phyloP scores from a whole-genome alignment of 768 basidiomycete species.

The Favolaschia claudopus region DNA sequence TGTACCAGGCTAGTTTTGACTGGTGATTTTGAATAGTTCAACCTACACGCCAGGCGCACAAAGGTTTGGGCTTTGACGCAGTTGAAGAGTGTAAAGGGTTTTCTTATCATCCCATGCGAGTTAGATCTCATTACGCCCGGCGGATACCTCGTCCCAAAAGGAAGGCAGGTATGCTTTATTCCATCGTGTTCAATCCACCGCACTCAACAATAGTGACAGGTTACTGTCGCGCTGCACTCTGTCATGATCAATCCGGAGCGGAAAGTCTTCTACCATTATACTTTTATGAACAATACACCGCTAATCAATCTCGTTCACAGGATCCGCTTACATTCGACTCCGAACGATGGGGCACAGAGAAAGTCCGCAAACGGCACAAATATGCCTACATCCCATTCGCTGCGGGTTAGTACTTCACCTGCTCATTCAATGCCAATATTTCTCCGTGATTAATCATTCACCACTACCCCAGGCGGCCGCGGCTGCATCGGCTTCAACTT shows the following conservation, averaged over 20 bases:
- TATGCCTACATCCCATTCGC: constrained; percentile 23
- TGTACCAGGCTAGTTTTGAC: no score
- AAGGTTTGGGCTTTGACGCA: background rate
- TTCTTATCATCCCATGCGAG: no score
- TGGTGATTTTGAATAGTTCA: no score
- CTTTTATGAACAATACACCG: no score
- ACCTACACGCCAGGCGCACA: constrained; percentile 14
- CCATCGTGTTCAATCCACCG: no score
- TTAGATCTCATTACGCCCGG: constrained; percentile 13
- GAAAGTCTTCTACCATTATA: no score
- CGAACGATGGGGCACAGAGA: constrained; percentile 23
- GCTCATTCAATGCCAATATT: no score
- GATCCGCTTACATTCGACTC: constrained; percentile 25
- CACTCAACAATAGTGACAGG: no score
- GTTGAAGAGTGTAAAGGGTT: background rate
- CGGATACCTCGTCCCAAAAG: constrained; percentile 6
- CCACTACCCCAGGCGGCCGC: constrained; percentile 1
- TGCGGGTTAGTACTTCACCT: constrained; percentile 4
- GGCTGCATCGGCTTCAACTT: constrained; percentile 25
- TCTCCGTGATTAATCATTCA: background rate
- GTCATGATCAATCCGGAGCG: constrained; percentile 13
- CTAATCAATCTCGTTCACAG: no score
- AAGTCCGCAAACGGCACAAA: constrained; percentile 18
- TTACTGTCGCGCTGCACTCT: constrained; percentile 12
- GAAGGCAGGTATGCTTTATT: no score